phyloP scores from a whole-genome alignment of 768 basidiomycete genomes.

The Mycena maculata region DNA sequence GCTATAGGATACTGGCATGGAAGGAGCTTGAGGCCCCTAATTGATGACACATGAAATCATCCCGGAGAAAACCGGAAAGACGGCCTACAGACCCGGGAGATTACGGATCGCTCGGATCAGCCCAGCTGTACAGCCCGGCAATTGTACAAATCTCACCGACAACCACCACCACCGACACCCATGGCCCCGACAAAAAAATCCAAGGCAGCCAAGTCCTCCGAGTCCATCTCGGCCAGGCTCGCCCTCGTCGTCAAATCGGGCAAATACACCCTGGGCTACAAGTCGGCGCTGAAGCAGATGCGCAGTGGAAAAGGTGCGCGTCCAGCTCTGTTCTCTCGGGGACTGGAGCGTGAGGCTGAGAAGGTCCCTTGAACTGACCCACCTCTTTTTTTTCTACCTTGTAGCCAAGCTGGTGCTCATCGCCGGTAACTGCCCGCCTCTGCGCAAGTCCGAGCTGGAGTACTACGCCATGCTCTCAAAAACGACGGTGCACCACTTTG shows the following conservation, averaged over 20 bases:
- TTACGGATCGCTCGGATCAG: not conserved
- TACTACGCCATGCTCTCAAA: constrained; percentile 99
- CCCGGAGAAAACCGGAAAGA: too few relatives aligned
- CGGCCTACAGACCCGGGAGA: not conserved
- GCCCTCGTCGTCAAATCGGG: constrained; percentile 99
- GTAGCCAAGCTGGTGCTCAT: constrained; percentile 98
- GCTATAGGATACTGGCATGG: constrained; percentile 38
- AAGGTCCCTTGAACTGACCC: constrained; percentile 93
- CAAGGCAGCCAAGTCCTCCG: constrained; percentile 92
- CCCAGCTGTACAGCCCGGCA: too few relatives aligned
- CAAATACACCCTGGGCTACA: constrained; percentile 97
- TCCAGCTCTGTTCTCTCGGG: constrained; percentile 69
- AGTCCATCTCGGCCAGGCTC: constrained; percentile 92
- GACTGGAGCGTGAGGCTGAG: constrained; percentile 99
- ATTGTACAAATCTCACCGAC: constrained; percentile 1
- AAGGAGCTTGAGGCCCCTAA: not conserved
- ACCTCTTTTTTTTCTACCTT: constrained; percentile 39
- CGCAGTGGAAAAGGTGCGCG: constrained; percentile 94
- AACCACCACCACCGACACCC: constrained; percentile 29
- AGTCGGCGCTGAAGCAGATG: constrained; percentile 98
- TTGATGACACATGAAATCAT: too few relatives aligned
- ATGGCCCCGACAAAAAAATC: constrained; percentile 98
- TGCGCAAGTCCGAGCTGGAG: constrained; percentile 99
- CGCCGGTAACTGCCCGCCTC: constrained; percentile 98
- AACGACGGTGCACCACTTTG: constrained; percentile 98